Base-by-base conservation (phyloP, 164 flowering plant genomes). In the Magnolia sinica region DNA sequence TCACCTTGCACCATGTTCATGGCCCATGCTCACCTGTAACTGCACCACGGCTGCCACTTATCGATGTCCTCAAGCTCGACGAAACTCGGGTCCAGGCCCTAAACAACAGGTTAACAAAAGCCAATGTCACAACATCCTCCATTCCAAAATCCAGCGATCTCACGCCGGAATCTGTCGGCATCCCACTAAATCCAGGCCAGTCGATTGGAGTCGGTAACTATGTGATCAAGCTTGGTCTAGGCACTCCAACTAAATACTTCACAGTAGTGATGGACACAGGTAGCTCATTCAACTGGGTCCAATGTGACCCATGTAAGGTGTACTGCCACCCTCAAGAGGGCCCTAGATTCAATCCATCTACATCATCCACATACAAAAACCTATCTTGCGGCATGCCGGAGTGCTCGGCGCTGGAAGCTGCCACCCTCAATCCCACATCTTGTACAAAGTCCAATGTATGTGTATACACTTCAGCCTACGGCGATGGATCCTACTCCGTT, bases 281-380 rank as follows among this genome's bases (percentile, higher is more conserved):
- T 7, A 89, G 92, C 76, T 75, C 85, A 14, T 61, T 87, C 67
- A 77, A 82, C 2, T 89, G 92, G 92, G 74, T 86, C 23, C 90
- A 89, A 76, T 89, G 92, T 80, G 71, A 83, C 29, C 90, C 92
- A 5, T 89, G 89, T 49, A 11, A 11, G 1, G 31, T 75, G 1
- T 78, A 74, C 76, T 88, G 92, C 68, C 86, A 86, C 70, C 2
- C 72, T 10, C 90, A 87, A 29, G 76, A 50, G 5, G 89, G 83
- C 10, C 82, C 86, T 1, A 1, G 75, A 0, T 89, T 80, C 75
- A 69, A 84, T 50, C 89, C 89, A 5, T 37, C 78, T 0, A 18
- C 79, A 0, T 89, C 91, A 1, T 66, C 29, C 11, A 80, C 91
- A 0, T 82, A 84, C 79, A 76, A 58, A 24, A 4, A 19, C 3